Base-by-base conservation (phyloP, 1,139 yeast species). In the Lipomyces yarrowii region DNA sequence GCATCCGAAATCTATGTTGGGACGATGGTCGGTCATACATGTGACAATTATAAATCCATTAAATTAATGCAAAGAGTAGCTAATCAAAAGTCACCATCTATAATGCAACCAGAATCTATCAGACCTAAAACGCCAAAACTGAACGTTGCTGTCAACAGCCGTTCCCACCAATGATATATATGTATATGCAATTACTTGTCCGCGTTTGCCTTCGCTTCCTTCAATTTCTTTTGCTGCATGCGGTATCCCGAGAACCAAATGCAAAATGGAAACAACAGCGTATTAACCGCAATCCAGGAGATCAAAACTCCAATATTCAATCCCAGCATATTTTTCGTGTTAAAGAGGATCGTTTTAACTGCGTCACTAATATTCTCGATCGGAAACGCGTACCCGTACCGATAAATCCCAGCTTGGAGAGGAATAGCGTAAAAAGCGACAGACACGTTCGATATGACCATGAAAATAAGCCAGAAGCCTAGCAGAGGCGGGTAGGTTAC, bases 361-460 rank as follows among this genome's bases (percentile, higher is more conserved):
- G 86, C 80, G 66, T 84, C 87, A 62, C 81, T 82, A 0, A 86
- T 83, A 71, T 87, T 86, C 73, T 83, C 84, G 71, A 88, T 81
- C 0, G 93, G 93, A 78, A 87, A 77, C 37, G 84, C 87, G 73
- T 86, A 86, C 5, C 92, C 91, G 74, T 83, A 86, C 60, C 86
- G 77, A 75, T 83, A 89, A 69, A 88, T 86, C 30, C 75, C 72
- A 1, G 86, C 86, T 46, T 80, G 75, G 59, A 88, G 76, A 1
- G 79, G 86, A 72, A 87, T 73, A 1, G 92, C 87, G 48, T 84
- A 81, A 73, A 87, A 86, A 0, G 90, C 82, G 8, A 89, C 85
- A 0, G 90, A 78, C 51, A 88, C 82, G 71, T 87, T 87, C 59
- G 81, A 63, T 61, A 87, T 83, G 72, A 87, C 86, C 83, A 86